A percentile compares a stretch with the other conserved stretches of the same genome.
phyloP scores from a whole-genome alignment of 306 rosid species.

The Sicyos baderoa region DNA sequence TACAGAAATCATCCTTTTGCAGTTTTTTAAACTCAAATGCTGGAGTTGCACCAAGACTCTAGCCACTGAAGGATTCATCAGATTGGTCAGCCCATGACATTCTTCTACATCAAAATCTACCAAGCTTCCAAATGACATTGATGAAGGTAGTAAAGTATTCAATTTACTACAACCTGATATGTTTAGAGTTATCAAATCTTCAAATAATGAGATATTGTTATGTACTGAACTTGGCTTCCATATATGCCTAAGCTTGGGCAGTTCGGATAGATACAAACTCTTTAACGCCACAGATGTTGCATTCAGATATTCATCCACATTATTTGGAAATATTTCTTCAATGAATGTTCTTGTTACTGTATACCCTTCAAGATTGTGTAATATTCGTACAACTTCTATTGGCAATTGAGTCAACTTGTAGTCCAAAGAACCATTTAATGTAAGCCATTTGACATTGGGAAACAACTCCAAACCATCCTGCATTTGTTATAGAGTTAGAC shows the following conservation, averaged over 20 bases:
- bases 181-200: accelerated
- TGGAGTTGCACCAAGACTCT: background rate
- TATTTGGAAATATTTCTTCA: background rate
- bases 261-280: background rate
- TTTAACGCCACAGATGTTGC: background rate
- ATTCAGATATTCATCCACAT: background rate
- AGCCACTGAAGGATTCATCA: background rate
- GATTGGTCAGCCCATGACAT: background rate
- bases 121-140: background rate
- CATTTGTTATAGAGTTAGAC: background rate
- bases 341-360: background rate
- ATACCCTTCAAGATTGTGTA: background rate
- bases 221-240: background rate
- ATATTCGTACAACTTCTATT: background rate
- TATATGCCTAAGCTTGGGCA: background rate
- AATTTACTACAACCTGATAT: background rate
- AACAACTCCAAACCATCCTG: background rate
- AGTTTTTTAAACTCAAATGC: accelerated
- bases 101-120: accelerated
- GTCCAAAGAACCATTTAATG: background rate
- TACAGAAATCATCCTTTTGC: background rate
- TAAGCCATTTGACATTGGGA: no score
- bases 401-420: background rate
- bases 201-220: background rate
- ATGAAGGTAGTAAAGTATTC: background rate